phyloP scores from a whole-genome alignment of 176 grass and related monocot species.

The Paspalum notatum region DNA sequence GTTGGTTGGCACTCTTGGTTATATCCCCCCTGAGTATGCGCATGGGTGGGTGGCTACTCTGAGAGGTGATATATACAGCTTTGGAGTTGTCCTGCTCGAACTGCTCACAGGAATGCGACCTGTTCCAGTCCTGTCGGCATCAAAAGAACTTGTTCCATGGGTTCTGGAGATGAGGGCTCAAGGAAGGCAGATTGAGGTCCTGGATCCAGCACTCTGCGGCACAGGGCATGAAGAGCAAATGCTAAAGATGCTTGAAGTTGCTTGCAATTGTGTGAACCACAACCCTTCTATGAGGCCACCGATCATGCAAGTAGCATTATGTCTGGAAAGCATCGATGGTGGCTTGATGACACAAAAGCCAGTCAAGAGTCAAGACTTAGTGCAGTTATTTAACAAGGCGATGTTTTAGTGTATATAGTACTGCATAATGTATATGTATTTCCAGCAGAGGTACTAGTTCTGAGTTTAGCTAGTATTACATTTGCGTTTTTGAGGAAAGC shows the following conservation, averaged over 20 bases:
- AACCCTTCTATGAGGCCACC: slow-evolving; percentile 36
- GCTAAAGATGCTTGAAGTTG: slow-evolving; percentile 51
- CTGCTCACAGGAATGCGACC: slow-evolving; percentile 63
- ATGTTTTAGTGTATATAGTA: slow-evolving; percentile 4
- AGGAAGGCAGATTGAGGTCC: slow-evolving; percentile 39
- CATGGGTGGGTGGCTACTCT: slow-evolving; percentile 66
- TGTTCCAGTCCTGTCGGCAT: slow-evolving; percentile 38
- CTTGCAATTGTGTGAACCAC: slow-evolving; percentile 50
- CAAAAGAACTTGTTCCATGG: slow-evolving; percentile 61
- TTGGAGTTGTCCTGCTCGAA: slow-evolving; percentile 77
- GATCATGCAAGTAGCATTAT: slow-evolving; percentile 41
- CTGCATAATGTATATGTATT: too few species aligned
- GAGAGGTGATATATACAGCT: slow-evolving; percentile 79
- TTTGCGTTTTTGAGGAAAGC: background rate
- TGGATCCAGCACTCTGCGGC: slow-evolving; percentile 31
- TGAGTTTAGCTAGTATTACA: background rate
- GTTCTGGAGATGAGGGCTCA: slow-evolving; percentile 40
- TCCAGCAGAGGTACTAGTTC: background rate
- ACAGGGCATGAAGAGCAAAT: slow-evolving; percentile 48
- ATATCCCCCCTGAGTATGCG: slow-evolving; percentile 79
- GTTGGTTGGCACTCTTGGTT: slow-evolving; percentile 66
- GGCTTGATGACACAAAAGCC: background rate
- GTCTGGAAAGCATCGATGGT: slow-evolving; percentile 31
- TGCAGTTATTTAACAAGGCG: background rate
- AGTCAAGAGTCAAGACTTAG: background rate